These are phyloP conservation scores for Choiromyces venosus DNA, from an alignment of 495 filamentous ascomycete genomes.

Conservation along the genomic window DNA sequence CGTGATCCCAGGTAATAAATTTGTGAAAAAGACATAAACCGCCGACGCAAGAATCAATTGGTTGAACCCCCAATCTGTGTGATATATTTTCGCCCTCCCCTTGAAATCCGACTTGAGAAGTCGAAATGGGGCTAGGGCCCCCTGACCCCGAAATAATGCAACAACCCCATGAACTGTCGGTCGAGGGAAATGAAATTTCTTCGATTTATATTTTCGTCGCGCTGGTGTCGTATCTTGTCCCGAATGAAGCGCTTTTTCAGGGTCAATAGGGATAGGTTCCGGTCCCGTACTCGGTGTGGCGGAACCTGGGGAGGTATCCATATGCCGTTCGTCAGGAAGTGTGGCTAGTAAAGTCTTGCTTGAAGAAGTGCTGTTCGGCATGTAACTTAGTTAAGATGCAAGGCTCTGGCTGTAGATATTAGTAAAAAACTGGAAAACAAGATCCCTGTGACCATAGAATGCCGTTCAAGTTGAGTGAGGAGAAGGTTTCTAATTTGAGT, in stretches of 20 bases:
- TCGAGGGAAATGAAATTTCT: neutral
- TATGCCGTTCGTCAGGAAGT: slow-evolving; percentile 3
- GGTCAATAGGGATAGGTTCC: slow-evolving; percentile 5
- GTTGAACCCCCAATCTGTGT: slow-evolving; percentile 68
- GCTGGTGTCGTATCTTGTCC: neutral
- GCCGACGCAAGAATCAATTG: slow-evolving; percentile 65
- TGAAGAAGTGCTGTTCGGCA: slow-evolving; percentile 25
- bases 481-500: neutral
- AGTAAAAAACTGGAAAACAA: neutral
- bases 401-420: neutral
- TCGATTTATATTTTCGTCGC: slow-evolving; percentile 13
- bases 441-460: neutral
- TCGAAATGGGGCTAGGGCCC: slow-evolving; percentile 54
- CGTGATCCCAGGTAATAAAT: slow-evolving; percentile 66
- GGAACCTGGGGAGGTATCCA: slow-evolving; percentile 15
- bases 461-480: neutral
- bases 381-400: neutral
- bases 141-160: slow-evolving; percentile 20
- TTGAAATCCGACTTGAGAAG: slow-evolving; percentile 57
- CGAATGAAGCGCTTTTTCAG: slow-evolving; percentile 14
- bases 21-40: slow-evolving; percentile 71
- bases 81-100: slow-evolving; percentile 51
- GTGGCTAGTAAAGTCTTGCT: slow-evolving; percentile 23
- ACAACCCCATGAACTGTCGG: neutral
- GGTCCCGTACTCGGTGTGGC: neutral